These are phyloP conservation scores for Penicillium turbatum DNA, from an alignment of 495 filamentous ascomycete genomes.

Conservation along the genomic window DNA sequence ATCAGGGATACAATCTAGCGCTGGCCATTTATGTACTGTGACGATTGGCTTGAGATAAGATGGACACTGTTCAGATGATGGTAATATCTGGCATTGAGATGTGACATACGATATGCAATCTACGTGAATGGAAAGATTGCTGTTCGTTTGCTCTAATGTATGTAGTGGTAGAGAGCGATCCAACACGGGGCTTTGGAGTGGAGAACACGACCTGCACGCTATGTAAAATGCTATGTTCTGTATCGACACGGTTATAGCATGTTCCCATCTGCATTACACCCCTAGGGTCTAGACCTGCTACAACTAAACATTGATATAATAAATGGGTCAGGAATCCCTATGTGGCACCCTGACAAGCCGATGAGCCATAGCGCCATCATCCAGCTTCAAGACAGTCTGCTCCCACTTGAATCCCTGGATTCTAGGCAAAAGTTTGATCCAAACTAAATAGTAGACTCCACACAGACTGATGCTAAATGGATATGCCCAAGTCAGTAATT, in stretches of 20 bases:
- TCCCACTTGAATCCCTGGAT: conserved; percentile 49
- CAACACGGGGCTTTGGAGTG: no score
- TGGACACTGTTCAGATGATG: no score
- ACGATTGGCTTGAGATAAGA: not conserved
- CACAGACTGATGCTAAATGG: conserved; percentile 42
- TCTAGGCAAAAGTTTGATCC: conserved; percentile 50
- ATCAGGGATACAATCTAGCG: conserved; percentile 12
- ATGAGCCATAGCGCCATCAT: conserved; percentile 49
- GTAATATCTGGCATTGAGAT: no score
- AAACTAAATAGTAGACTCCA: conserved; percentile 53
- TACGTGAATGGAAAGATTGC: no score
- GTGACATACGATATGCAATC: no score
- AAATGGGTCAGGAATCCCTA: conserved; percentile 16
- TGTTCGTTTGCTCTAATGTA: no score
- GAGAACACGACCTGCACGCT: no score
- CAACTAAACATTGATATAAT: no score
- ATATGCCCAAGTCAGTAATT: not conserved
- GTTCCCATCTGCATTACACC: not conserved
- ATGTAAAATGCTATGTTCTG: no score
- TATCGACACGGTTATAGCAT: no score
- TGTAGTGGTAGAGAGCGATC: no score
- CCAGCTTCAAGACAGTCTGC: conserved; percentile 48
- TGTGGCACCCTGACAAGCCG: conserved; percentile 51
- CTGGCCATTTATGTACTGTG: not conserved
- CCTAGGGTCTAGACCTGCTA: no score